Conservation (phyloP, 75 land plant genomes). For the Azolla pinnata region DNA sequence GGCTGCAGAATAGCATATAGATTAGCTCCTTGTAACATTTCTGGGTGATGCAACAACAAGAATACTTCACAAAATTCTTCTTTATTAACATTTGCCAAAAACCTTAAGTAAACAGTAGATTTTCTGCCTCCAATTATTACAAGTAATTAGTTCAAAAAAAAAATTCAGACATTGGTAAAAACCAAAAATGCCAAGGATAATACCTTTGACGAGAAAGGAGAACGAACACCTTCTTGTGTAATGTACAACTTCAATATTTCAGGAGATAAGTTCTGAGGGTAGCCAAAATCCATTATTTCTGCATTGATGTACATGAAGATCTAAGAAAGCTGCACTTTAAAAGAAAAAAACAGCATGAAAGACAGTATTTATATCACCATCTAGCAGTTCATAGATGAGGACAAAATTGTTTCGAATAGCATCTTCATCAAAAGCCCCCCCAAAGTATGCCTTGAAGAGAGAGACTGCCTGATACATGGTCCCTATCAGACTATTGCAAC, state of each 20-base stretch:
- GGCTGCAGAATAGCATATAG: constrained; percentile 17
- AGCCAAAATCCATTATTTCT: constrained; percentile 44
- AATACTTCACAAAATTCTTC: no score
- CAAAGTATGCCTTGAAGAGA: constrained; percentile 32
- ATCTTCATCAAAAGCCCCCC: constrained; percentile 39
- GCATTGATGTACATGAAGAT: no score
- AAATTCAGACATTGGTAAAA: no score
- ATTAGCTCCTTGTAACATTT: background rate
- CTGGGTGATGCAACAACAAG: no score
- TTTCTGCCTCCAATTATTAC: no score
- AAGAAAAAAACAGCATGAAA: no score
- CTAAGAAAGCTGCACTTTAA: no score
- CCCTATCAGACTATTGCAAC: no score
- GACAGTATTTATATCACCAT: no score
- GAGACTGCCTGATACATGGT: constrained; percentile 31
- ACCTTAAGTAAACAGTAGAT: no score
- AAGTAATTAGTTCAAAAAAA: no score
- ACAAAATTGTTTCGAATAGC: constrained; percentile 34
- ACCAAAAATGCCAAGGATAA: background rate
- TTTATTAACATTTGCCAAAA: no score
- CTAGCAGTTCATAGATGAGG: constrained; percentile 31
- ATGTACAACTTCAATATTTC: constrained; percentile 35
- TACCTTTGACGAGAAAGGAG: constrained; percentile 35
- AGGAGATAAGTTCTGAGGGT: constrained; percentile 33
- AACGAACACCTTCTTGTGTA: constrained; percentile 34